These are phyloP conservation scores for Trichosanthes truncata DNA, from an alignment of 306 rosid genomes.

Conservation along the genomic window DNA sequence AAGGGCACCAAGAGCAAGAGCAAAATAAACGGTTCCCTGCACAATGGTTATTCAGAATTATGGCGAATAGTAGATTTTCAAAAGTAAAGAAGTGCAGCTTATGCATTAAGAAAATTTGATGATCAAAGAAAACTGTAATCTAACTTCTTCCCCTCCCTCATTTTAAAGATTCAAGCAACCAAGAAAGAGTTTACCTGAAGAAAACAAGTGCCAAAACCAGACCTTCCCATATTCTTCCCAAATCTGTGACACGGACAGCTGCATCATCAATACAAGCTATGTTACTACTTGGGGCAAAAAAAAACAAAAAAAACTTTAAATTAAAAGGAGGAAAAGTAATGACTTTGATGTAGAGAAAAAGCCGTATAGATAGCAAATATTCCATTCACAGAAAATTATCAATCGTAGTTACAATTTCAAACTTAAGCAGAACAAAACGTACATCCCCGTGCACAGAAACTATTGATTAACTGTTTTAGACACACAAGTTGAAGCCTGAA, in stretches of 20 bases:
- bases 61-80: not conserved
- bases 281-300: not conserved
- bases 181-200: constrained; percentile 46
- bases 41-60: constrained; percentile 14
- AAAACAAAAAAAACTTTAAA: no score
- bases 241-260: constrained; percentile 95
- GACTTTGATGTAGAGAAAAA: not conserved
- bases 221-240: constrained; percentile 91
- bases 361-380: not conserved
- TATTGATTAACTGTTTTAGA: not conserved
- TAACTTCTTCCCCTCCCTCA: not conserved
- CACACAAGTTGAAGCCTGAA: not conserved
- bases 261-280: constrained; percentile 24
- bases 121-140: not conserved
- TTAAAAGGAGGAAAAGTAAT: not conserved
- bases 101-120: not conserved
- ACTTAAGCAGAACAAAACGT: not conserved
- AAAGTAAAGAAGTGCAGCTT: not conserved
- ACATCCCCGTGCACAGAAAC: not conserved
- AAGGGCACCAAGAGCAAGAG: constrained; percentile 40
- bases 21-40: constrained; percentile 60
- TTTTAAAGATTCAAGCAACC: not conserved
- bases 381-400: not conserved
- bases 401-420: not conserved
- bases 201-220: constrained; percentile 73